phyloP scores from a whole-genome alignment of 2,329 filamentous ascomycete species.

The Teratosphaeria nubilosa region DNA sequence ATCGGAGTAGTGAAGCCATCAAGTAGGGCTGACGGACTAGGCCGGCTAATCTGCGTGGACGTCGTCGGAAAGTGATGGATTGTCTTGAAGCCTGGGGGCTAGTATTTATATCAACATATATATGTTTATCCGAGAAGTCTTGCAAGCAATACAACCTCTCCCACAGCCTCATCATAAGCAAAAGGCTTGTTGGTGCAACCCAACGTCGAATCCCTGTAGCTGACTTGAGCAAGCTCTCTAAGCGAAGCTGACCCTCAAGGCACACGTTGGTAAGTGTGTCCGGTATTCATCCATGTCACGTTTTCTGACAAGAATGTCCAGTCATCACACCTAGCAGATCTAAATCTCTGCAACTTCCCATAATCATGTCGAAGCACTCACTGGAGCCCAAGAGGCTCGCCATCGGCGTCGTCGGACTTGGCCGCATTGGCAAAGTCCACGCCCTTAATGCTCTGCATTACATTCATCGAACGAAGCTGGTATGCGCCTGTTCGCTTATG shows the following conservation, averaged over 20 bases:
- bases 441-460: slow-evolving; percentile 39
- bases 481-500: slow-evolving; percentile 34
- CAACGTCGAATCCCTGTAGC: too few species aligned
- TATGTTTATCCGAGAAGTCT: background rate
- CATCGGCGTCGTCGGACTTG: slow-evolving; percentile 41
- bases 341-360: too few species aligned
- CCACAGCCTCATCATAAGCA: background rate
- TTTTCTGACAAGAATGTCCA: background rate
- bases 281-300: background rate
- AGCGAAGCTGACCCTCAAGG: background rate
- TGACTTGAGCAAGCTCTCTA: too few species aligned
- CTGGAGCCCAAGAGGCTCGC: slow-evolving; percentile 18
- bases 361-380: background rate
- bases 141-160: too few species aligned
- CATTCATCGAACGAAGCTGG: slow-evolving; percentile 39
- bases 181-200: background rate
- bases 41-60: background rate
- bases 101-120: background rate
- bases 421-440: slow-evolving; percentile 45
- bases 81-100: background rate
- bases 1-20: background rate
- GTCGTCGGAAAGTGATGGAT: background rate
- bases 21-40: background rate
- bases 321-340: background rate
- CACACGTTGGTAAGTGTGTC: background rate